A percentile compares a stretch with the other conserved stretches of the same genome.
Evolutionary conservation across 2,329 filamentous ascomycete genomes (phyloP).

Genomic region (Neonectria punicea): DNA sequence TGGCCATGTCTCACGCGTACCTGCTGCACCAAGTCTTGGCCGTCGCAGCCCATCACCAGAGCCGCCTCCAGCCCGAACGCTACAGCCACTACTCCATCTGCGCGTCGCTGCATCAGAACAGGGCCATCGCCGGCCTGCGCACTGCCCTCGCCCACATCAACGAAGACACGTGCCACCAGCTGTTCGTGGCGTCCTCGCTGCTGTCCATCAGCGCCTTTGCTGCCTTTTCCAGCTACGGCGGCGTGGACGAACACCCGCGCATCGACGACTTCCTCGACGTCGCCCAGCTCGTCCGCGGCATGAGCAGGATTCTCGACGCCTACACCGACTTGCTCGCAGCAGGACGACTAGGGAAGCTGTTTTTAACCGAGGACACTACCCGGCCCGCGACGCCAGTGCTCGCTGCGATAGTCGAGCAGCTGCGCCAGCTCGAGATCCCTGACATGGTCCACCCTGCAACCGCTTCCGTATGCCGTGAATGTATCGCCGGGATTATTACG

Average conservation of each 20-base stretch:
- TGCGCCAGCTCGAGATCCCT: conserved; percentile 22
- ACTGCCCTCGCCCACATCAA: conserved; percentile 39
- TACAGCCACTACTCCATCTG: conserved; percentile 38
- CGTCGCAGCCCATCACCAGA: conserved; percentile 45
- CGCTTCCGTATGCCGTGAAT: conserved; percentile 8
- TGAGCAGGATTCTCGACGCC: conserved; percentile 44
- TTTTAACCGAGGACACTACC: not conserved
- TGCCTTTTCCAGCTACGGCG: conserved; percentile 33
- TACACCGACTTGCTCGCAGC: conserved; percentile 28
- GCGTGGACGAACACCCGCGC: conserved; percentile 29
- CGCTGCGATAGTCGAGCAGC: conserved; percentile 14
- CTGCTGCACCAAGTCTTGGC: conserved; percentile 48
- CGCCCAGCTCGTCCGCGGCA: conserved; percentile 45
- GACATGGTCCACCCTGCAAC: not conserved
- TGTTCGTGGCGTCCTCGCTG: conserved; percentile 47
- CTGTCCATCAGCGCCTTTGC: conserved; percentile 48
- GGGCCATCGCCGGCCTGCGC: conserved; percentile 46
- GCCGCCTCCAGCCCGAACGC: conserved; percentile 39
- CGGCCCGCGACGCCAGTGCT: conserved; percentile 15
- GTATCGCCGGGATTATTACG: conserved; percentile 1
- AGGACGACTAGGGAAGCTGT: conserved; percentile 16
- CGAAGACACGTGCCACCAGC: conserved; percentile 45
- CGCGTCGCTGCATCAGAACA: conserved; percentile 48
- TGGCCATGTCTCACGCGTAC: conserved; percentile 43
- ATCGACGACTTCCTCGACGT: conserved; percentile 48